phyloP scores from a whole-genome alignment of 2,329 filamentous ascomycete genomes.

The Thelonectria rubi region DNA sequence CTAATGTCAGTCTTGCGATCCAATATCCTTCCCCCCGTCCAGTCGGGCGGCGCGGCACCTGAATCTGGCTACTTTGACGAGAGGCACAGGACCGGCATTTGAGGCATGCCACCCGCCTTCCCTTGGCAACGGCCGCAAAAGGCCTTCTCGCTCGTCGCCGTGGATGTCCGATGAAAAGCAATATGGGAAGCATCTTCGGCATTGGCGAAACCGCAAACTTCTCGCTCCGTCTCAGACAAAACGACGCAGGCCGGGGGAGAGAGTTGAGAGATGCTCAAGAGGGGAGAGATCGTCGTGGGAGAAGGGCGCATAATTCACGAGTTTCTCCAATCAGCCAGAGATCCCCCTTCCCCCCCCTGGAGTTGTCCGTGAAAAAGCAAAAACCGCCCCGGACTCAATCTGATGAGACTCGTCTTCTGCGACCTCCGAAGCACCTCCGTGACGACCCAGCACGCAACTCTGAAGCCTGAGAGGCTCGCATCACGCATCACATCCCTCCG shows the following conservation, averaged over 20 bases:
- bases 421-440: slow-evolving; percentile 24
- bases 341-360: background rate
- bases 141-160: slow-evolving; percentile 3
- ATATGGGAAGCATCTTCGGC: background rate
- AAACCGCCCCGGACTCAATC: slow-evolving; percentile 5
- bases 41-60: slow-evolving; percentile 17
- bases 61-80: slow-evolving; percentile 14
- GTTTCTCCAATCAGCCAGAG: slow-evolving; percentile 11
- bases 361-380: slow-evolving; percentile 14
- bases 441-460: slow-evolving; percentile 4
- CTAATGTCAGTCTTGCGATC: background rate
- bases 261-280: slow-evolving; percentile 5
- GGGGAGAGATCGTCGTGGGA: slow-evolving; percentile 21
- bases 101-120: background rate
- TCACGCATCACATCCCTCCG: slow-evolving; percentile 6
- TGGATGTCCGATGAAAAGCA: background rate
- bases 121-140: slow-evolving; percentile 9
- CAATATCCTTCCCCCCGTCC: slow-evolving; percentile 7
- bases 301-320: slow-evolving; percentile 5
- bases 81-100: slow-evolving; percentile 21
- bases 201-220: slow-evolving; percentile 4
- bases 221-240: slow-evolving; percentile 20
- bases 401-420: slow-evolving; percentile 9
- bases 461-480: slow-evolving; percentile 13
- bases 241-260: background rate